phyloP scores from a whole-genome alignment of 306 rosid species.

The Aeschynomene evenia region DNA sequence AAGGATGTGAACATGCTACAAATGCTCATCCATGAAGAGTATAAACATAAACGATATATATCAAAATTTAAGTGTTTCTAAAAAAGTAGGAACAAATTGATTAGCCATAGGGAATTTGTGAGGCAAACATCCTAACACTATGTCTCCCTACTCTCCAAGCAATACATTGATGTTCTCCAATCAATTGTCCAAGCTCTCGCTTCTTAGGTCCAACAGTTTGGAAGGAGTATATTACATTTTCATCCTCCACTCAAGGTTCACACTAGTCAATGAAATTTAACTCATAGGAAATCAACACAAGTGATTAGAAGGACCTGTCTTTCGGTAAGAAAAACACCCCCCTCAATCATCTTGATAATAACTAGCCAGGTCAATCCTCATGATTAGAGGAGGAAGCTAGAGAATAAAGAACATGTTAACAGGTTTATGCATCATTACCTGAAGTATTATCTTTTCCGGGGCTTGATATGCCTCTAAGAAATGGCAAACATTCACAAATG shows the following conservation, averaged over 20 bases:
- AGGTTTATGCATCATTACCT: conserved; percentile 48
- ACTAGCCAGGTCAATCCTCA: conserved; percentile 12
- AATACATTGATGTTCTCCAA: not conserved
- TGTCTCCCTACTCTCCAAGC: not conserved
- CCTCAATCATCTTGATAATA: not conserved
- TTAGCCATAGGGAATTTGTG: not conserved
- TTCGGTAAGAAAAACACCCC: conserved; percentile 15
- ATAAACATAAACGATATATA: conserved; percentile 11
- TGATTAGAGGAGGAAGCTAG: not conserved
- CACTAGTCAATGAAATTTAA: not conserved
- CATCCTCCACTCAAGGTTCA: not conserved
- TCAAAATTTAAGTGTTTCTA: not conserved
- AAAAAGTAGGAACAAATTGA: not conserved
- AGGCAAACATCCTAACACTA: conserved; percentile 5
- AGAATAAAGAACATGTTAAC: not conserved
- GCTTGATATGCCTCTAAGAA: conserved; percentile 99
- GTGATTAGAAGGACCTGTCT: conserved; percentile 2
- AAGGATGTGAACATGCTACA: not conserved
- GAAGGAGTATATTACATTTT: not conserved
- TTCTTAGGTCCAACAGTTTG: not conserved
- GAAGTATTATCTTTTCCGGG: conserved; percentile 97
- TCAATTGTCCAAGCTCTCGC: conserved; percentile 12
- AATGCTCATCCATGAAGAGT: not conserved
- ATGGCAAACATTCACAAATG: conserved; percentile 99
- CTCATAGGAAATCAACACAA: not conserved